A percentile compares a stretch with the other conserved stretches of the same genome.
Evolutionary conservation across 805 yeast genomes (phyloP).

Genomic region (Ascoidea tarda): DNA sequence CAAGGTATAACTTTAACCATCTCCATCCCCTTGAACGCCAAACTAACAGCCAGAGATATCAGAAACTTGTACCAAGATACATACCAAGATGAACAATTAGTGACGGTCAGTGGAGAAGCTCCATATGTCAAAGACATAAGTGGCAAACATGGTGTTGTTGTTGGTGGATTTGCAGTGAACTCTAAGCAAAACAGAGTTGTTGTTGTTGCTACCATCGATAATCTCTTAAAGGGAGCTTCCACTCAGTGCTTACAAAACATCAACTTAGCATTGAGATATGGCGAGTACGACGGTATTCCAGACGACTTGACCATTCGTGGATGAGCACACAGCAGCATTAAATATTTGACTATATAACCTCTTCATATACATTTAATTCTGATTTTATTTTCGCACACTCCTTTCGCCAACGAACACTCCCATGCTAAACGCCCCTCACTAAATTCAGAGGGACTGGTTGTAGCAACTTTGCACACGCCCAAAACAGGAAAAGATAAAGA

Average conservation of each 20-base stretch:
- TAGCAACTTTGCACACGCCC: no score
- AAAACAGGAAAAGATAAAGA: no score
- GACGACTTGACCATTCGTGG: conserved; percentile 42
- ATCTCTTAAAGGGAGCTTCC: conserved; percentile 94
- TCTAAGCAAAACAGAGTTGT: conserved; percentile 83
- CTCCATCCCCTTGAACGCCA: conserved; percentile 68
- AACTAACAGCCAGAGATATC: conserved; percentile 63
- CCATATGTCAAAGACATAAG: conserved; percentile 85
- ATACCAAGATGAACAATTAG: conserved; percentile 75
- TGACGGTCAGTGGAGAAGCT: conserved; percentile 79
- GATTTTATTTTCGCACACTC: no score
- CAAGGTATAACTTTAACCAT: conserved; percentile 94
- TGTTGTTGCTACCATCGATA: conserved; percentile 89
- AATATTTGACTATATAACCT: no score
- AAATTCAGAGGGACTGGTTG: no score
- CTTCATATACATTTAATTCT: no score
- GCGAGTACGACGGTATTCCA: conserved; percentile 93
- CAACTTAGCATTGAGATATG: conserved; percentile 78
- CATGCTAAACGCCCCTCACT: no score
- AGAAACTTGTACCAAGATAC: conserved; percentile 78
- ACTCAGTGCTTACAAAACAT: conserved; percentile 97
- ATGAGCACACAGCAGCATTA: conserved; percentile 9
- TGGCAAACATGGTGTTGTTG: conserved; percentile 88
- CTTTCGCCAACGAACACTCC: no score
- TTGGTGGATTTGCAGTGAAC: conserved; percentile 94